Base-by-base conservation (phyloP, 2,329 filamentous ascomycete species). In the Stemphylium vesicarium region DNA sequence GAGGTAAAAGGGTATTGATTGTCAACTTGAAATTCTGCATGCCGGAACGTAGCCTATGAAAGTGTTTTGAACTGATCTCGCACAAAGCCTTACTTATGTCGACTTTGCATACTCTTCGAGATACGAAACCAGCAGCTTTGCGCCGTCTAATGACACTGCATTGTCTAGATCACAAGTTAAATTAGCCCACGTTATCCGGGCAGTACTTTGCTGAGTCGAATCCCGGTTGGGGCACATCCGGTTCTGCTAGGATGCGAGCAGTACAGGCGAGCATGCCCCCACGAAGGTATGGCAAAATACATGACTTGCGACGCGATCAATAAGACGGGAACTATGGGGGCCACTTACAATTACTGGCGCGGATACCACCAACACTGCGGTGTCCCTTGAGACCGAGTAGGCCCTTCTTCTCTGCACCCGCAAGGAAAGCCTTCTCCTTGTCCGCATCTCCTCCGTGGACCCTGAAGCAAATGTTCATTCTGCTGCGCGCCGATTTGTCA, bases 401-500 rank as follows among this genome's bases (percentile, higher is more conserved):
- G 0, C 89, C 86, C 48, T 80, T 81, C 56, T 84, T 84, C 56
- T 88, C 85, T 1, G 87, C 88, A 42, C 89, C 86, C 56, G 88
- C 84, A 40, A 98, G 75, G 78, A 98, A 98, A 0, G 82, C 82
- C 76, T 92, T 91, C 75, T 98, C 93, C 18, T 87, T 83, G 11
- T 84, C 87, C 46, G 88, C 86, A 54, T 86, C 79, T 37, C 88
- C 85, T 39, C 82, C 84, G 42, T 80, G 80, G 15, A 96, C 83
- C 13, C 92, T 82, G 82, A 97, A 97, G 82, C 92, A 97, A 54
- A 98, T 90, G 77, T 98, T 98, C 90, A 98, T 96, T 50, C 92
- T 82, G 66, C 91, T 96, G 52, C 93, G 88, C 3, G 84, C 89
- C 18, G 80, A 80, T 77, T 89, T 90, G 64, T 89, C 84, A 0